Base-by-base conservation (phyloP, 2,329 filamentous ascomycete species). In the Paecilomyces sp. region DNA sequence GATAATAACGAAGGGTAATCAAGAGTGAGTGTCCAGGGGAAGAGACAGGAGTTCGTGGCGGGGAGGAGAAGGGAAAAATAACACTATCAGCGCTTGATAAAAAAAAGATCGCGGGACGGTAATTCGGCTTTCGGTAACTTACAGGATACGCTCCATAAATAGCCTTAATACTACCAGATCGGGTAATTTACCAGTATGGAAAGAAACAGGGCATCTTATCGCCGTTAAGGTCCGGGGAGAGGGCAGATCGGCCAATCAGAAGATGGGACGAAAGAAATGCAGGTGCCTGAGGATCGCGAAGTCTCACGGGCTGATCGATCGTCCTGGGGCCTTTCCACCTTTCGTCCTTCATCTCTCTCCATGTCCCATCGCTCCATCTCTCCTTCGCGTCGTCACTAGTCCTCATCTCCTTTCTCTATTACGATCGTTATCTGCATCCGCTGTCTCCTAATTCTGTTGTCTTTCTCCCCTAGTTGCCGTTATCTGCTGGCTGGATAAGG, bases 251-350 rank as follows among this genome's bases (percentile, higher is more conserved):
- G 28, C 66, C 64, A 69, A 69, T 70, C 62, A 68, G 57, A 28
- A 52, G 24, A 5, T 47, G 52, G 31, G 22, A 52, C 51, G 59
- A 11, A 12, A 22, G 22, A 22, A 70, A 70, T 64, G 33, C 66
- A 64, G 68, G 67, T 71, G 69, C 69, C 69, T 71, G 68, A 68
- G 62, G 65, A 61, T 59, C 58, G 60, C 58, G 22, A 12, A 58
- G n/a, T 33, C 41, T 54, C 56, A 33, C 57, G 54, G 25, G 54
- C 55, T 56, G 58, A 52, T 41, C 18, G 28, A 51, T 57, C 60
- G 54, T n/a, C 56, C 51, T 61, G 28, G 60, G 47, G 50, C 56
- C 47, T 57, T 22, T 56, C 60, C 59, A 57, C 59, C 61, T 59
- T 57, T 34, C 51, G 33, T 53, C 53, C 41, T 56, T 59, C 57